phyloP scores from a whole-genome alignment of 345 rosid genomes.

The Rhodomyrtus tomentosa region DNA sequence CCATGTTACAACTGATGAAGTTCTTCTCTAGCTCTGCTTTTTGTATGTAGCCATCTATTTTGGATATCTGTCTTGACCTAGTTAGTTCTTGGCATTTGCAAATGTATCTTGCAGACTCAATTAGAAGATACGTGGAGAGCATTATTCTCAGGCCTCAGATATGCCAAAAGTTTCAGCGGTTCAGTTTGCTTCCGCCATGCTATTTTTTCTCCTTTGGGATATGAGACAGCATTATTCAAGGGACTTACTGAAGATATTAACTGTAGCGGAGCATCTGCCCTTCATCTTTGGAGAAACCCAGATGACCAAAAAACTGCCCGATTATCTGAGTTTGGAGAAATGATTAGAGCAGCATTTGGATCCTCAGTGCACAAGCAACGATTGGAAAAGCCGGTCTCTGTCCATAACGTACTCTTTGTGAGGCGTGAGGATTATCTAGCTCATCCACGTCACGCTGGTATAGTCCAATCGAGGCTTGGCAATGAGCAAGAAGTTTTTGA shows the following conservation, averaged over 20 bases:
- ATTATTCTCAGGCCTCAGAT: slow-evolving; percentile 61
- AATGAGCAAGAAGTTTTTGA: slow-evolving; percentile 79
- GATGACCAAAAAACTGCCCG: slow-evolving; percentile 56
- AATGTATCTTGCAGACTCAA: slow-evolving; percentile 43
- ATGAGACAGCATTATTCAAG: slow-evolving; percentile 69
- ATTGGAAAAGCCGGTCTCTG: slow-evolving; percentile 29
- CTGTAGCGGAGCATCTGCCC: slow-evolving; percentile 63
- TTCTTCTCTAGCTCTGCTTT: neutral
- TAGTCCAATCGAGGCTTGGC: slow-evolving; percentile 70
- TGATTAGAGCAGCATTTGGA: slow-evolving; percentile 77
- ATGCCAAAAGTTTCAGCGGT: slow-evolving; percentile 67
- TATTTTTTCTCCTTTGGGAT: slow-evolving; percentile 74
- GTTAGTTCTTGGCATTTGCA: neutral
- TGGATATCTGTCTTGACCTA: neutral
- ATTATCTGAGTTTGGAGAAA: slow-evolving; percentile 85
- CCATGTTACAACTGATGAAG: neutral
- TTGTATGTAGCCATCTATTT: neutral
- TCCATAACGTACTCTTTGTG: slow-evolving; percentile 64
- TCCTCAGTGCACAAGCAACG: slow-evolving; percentile 45
- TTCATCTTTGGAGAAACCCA: slow-evolving; percentile 55
- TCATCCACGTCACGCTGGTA: slow-evolving; percentile 84
- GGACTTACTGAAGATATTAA: slow-evolving; percentile 49
- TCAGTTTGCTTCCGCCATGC: slow-evolving; percentile 86
- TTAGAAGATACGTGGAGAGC: slow-evolving; percentile 89
- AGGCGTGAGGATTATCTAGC: slow-evolving; percentile 94